Percentiles rank a stretch among this genome's conserved stretches.
phyloP scores from a whole-genome alignment of 2,329 filamentous ascomycete genomes.

The Exophiala dermatitidis region DNA sequence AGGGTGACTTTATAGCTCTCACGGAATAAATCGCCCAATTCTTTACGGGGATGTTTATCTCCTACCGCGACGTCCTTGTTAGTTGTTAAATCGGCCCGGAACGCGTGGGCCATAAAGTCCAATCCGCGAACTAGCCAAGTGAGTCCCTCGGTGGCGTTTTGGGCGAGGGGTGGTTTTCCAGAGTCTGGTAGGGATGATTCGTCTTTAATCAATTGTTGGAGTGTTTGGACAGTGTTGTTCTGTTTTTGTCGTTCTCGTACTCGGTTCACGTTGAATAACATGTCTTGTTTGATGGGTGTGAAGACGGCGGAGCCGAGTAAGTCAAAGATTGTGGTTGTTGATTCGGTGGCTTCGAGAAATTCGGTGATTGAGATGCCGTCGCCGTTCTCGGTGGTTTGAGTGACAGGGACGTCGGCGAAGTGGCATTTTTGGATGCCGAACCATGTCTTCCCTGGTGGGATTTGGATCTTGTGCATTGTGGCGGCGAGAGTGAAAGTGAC shows the following conservation, averaged over 20 bases:
- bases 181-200: constrained; percentile 33
- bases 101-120: constrained; percentile 82
- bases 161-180: constrained; percentile 80
- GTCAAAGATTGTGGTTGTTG: constrained; percentile 75
- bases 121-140: constrained; percentile 89
- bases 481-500: not conserved
- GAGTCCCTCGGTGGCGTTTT: constrained; percentile 79
- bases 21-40: not conserved
- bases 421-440: not conserved
- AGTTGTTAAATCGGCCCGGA: constrained; percentile 43
- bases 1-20: not conserved
- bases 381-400: constrained; percentile 52
- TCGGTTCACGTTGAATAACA: constrained; percentile 94
- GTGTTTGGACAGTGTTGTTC: too few species aligned
- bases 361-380: constrained; percentile 60
- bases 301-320: constrained; percentile 66
- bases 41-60: not conserved
- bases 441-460: constrained; percentile 1
- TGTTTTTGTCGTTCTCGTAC: constrained; percentile 74
- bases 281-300: constrained; percentile 81
- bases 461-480: not conserved
- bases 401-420: not conserved
- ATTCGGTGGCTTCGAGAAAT: constrained; percentile 87
- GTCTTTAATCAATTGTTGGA: too few species aligned
- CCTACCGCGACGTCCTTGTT: constrained; percentile 52